Percentiles rank a stretch among this genome's conserved stretches.
Evolutionary conservation across 1,284 basidiomycete species (phyloP).

Genomic region (Ustilago cynodontis): DNA sequence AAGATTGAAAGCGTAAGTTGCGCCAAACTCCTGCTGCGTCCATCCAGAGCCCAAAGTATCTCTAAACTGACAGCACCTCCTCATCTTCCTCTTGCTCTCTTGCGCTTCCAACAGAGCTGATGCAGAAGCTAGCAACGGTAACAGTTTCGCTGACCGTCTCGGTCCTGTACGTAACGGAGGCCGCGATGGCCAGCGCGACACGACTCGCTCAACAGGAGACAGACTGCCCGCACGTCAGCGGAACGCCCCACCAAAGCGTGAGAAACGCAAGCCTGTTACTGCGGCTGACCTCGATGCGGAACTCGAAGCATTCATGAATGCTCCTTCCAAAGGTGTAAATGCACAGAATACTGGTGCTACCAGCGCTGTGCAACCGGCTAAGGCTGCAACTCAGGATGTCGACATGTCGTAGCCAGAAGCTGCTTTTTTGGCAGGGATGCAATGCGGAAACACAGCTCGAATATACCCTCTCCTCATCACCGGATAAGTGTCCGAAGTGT

Average conservation of each 20-base stretch:
- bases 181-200: slow-evolving; percentile 17
- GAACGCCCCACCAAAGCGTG: slow-evolving; percentile 25
- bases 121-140: slow-evolving; percentile 1
- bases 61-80: neutral
- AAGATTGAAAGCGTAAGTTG: slow-evolving; percentile 38
- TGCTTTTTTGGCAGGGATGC: neutral
- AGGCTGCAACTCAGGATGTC: slow-evolving; percentile 24
- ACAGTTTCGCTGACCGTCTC: slow-evolving; percentile 38
- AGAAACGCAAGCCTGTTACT: slow-evolving; percentile 73
- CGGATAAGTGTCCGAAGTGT: no score
- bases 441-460: neutral
- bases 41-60: neutral
- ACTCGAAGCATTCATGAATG: slow-evolving; percentile 86
- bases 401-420: slow-evolving; percentile 20
- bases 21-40: neutral
- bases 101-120: neutral
- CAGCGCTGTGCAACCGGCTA: neutral
- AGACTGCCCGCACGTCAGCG: slow-evolving; percentile 5
- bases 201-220: slow-evolving; percentile 38
- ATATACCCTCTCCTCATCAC: slow-evolving; percentile 12
- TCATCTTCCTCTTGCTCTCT: neutral
- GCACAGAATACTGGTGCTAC: neutral
- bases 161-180: slow-evolving; percentile 29
- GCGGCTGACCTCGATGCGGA: slow-evolving; percentile 89
- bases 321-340: slow-evolving; percentile 26